Evolutionary conservation across 306 rosid genomes (phyloP).

Genomic region (Sicyos baderoa): DNA sequence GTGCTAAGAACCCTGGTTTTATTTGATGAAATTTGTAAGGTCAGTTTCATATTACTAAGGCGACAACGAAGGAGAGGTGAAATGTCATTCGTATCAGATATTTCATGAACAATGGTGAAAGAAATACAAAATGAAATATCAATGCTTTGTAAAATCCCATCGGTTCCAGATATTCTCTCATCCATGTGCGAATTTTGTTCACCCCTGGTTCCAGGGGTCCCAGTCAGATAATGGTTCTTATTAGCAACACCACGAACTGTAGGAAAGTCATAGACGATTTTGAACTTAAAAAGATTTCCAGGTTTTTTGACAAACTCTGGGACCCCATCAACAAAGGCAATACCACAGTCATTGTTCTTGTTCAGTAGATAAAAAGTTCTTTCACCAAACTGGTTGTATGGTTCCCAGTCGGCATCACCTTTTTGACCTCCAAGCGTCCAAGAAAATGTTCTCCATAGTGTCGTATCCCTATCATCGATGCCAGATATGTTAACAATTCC

Average conservation of each 20-base stretch:
- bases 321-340: conserved; percentile 74
- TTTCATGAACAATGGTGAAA: conserved; percentile 61
- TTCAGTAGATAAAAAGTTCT: conserved; percentile 60
- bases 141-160: conserved; percentile 46
- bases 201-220: conserved; percentile 30
- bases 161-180: conserved; percentile 31
- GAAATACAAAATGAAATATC: conserved; percentile 51
- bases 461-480: conserved; percentile 41
- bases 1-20: conserved; percentile 72
- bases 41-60: conserved; percentile 45
- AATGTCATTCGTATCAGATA: conserved; percentile 45
- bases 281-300: conserved; percentile 85
- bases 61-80: conserved; percentile 59
- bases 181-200: conserved; percentile 24
- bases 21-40: conserved; percentile 44
- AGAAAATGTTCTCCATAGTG: conserved; percentile 60
- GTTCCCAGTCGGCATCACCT: conserved; percentile 53
- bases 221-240: conserved; percentile 30
- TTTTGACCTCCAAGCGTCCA: conserved; percentile 37
- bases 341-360: conserved; percentile 66
- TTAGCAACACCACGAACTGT: conserved; percentile 31
- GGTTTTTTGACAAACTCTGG: conserved; percentile 77
- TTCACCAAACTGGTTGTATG: conserved; percentile 43
- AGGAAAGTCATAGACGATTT: conserved; percentile 47
- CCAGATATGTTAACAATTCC: conserved; percentile 67